Evolutionary conservation across 1,284 basidiomycete genomes (phyloP), one percentile per base, ranked within the genome.

Genomic region (Pseudozyma hubeiensis): DNA sequence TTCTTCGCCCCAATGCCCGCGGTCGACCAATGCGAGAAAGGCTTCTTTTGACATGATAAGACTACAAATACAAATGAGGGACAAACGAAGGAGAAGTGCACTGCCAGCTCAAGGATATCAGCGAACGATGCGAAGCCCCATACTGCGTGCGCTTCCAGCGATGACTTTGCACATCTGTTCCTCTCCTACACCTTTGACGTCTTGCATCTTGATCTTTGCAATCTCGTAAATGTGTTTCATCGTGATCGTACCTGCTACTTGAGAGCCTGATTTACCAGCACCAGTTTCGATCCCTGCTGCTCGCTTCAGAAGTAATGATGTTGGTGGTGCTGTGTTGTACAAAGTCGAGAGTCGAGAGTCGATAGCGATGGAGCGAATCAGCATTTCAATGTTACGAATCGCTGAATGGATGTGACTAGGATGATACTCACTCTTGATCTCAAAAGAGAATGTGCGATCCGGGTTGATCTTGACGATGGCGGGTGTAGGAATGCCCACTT

Each of bases 181-280:
- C 44, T 81, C 80, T 30, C 53, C 64, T 4, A 82, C 71, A 24
- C 75, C 77, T 44, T 71, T 61, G 35, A 77, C 75, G 47, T 99
- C 97, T 78, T 89, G 90, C 67, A 90, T 89, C 87, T 99, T 99
- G 85, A 99, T 92, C 88, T 93, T 97, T 40, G 97, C 94, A 83
- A 99, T 98, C 88, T 99, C 97, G 86, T 97, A 99, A 82, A 99
- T 89, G 87, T 98, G 95, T 88, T 99, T 99, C 81, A 99, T 88
- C 76, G 90, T 92, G 80, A 99, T 89, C 31, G 91, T 94, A 50
- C 92, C 94, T 87, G 64, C 88, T 86, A 83, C 90, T 91, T 92
- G 64, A 79, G 90, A 90, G 41, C 89, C 92, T 40, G 92, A 89
- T 44, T 79, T 78, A 16, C 83, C 83, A 1, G 85, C 78, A 2